These are phyloP conservation scores for Botrytis hyacinthi DNA, from an alignment of 2,329 filamentous ascomycete species.

Conservation along the genomic window DNA sequence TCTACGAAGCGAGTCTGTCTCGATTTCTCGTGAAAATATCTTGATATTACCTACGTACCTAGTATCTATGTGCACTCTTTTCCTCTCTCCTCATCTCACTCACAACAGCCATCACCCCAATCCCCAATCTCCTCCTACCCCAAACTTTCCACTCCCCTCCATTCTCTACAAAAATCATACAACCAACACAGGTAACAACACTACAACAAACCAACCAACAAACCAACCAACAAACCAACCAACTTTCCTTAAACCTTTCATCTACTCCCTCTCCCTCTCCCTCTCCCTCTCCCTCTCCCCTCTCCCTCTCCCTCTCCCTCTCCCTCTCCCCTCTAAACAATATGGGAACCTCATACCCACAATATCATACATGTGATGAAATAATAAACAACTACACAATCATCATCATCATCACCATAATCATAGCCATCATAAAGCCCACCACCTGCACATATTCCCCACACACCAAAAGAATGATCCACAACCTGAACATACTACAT, in stretches of 20 bases:
- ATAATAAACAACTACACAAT: not conserved
- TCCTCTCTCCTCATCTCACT: not conserved
- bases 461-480: not conserved
- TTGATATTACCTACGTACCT: not conserved
- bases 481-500: too few species aligned
- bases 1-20: not conserved
- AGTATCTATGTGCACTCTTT: not conserved
- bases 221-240: not conserved
- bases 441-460: too few species aligned
- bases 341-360: not conserved
- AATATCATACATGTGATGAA: not conserved
- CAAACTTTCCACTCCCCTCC: too few species aligned
- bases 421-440: too few species aligned
- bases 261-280: not conserved
- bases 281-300: too few species aligned
- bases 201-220: not conserved
- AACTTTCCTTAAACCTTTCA: not conserved
- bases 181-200: too few species aligned
- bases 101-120: not conserved
- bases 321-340: not conserved
- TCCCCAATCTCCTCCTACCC: not conserved
- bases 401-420: too few species aligned
- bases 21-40: not conserved
- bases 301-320: too few species aligned
- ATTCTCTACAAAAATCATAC: not conserved